Evolutionary conservation across 1,284 basidiomycete genomes (phyloP).

Genomic region (Cryptococcus deneoformans): DNA sequence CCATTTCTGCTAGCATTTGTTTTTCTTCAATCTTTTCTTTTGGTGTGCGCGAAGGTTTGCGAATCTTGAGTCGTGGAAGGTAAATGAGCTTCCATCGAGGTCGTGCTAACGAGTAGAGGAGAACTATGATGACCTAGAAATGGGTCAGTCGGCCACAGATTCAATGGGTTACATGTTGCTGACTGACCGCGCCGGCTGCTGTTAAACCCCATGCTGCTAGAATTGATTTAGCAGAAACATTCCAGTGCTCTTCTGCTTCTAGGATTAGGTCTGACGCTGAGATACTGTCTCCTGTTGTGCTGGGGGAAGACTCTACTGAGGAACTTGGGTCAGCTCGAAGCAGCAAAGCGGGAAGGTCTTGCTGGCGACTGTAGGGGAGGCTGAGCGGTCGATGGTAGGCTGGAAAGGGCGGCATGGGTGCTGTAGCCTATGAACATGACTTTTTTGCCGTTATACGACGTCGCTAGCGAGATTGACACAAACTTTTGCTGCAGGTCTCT

Average conservation of each 20-base stretch:
- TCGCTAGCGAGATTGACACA: no score
- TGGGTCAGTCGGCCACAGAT: not conserved
- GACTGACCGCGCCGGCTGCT: conserved; percentile 15
- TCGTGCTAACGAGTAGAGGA: conserved; percentile 14
- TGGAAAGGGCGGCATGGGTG: no score
- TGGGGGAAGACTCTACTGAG: not conserved
- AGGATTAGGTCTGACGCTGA: conserved; percentile 20
- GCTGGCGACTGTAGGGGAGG: no score
- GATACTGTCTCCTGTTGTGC: conserved; percentile 7
- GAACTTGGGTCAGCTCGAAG: no score
- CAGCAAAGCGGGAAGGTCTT: no score
- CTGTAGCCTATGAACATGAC: no score
- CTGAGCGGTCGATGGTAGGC: no score
- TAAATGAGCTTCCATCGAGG: conserved; percentile 15
- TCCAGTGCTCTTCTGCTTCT: conserved; percentile 26
- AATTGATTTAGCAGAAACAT: conserved; percentile 25
- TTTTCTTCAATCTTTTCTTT: conserved; percentile 4
- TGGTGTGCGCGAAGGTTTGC: conserved; percentile 6
- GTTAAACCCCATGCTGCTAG: conserved; percentile 23
- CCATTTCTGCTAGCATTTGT: not conserved
- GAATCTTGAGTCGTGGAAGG: conserved; percentile 11
- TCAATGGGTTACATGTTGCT: not conserved
- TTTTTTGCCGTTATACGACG: no score
- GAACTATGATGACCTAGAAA: conserved; percentile 15
- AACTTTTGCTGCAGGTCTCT: no score